Base-by-base conservation (phyloP, 2,329 filamentous ascomycete species). In the Lachnellula subtilissima region DNA sequence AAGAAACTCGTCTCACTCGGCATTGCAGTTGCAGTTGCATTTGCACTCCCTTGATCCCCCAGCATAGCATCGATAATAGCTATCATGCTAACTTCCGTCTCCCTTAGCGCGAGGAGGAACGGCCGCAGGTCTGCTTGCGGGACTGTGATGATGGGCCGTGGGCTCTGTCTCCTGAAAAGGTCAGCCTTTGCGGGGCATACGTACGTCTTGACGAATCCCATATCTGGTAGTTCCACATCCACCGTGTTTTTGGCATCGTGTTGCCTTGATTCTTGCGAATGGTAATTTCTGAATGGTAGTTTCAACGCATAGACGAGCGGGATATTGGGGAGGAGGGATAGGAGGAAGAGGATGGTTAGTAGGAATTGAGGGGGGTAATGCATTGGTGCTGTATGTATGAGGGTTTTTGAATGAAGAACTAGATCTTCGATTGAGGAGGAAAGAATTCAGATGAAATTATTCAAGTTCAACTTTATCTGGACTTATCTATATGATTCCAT, bases 111-210 rank as follows among this genome's bases (percentile, higher is more conserved):
- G 4, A 40, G 11, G 5, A 61, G 23, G 23, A 59, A 37, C 8
- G 40, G 14, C n/a, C 48, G 45, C 2, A 60, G 37, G 23, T 57
- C 40, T 15, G 32, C 49, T 39, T 50, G 50, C 17, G 57, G 49
- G 19, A 60, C 46, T 6, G 43, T 52, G n/a, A 57, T 52, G 17
- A 52, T 46, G 11, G 25, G 43, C 11, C 32, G 46, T 19, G 7
- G 7, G 14, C 25, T 42, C 49, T 58, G 55, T 51, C 56, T 50
- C 23, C 53, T 58, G 25, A 53, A 19, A 17, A 46, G 28, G 43
- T 57, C 50, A 59, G 56, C 49, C 46, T 52, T 48, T 6, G 14
- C 3, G 52, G 58, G 52, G 52, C 58, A 62, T 59, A 62, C 56
- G 48, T 62, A 62, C 60, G 40, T 47, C 46, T 49, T 45, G 5